Evolutionary conservation across 805 yeast species (phyloP), one percentile per base, ranked within the genome.

Genomic region (Candida ipomoeae): DNA sequence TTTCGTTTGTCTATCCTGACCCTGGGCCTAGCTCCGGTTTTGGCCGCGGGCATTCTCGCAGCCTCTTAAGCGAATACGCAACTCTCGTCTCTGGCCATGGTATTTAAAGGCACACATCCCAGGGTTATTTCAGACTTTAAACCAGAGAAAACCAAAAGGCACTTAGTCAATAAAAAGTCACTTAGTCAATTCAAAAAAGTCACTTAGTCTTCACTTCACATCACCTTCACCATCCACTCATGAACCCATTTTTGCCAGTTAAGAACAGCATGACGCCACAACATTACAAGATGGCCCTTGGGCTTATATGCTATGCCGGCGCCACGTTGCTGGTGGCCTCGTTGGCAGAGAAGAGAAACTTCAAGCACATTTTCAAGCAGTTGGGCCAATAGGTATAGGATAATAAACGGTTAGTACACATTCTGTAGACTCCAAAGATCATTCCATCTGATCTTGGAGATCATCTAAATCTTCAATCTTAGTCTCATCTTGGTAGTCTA

Each of bases 281-380:
- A 35, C 41, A 50, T 50, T 55, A 55, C 44, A 58, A 55, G 45
- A 35, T 65, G 53, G 47, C 55, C 23, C 55, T 62, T 41, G 53
- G 64, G 26, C 61, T 58, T 34, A 54, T 58, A 8, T 60, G 59
- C 44, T 66, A 65, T 54, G 48, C 62, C 33, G 54, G 62, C 5
- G 67, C 66, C 43, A 59, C 65, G 41, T 48, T 64, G 34, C 63
- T 62, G 48, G 61, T 67, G 20, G 71, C 71, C 17, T 55, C 59
- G 15, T 46, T 64, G 51, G 71, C 68, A n/a, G 68, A 67, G 52
- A 61, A 57, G 45, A 63, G 59, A 48, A 56, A 67, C 47, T 59
- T 60, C 35, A 60, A 63, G 38, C 60, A 67, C 50, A 51, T 67
- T 10, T 67, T 67, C 60, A 66, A 56, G 55, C 71, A 67, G 55